A percentile compares a stretch with the other conserved stretches of the same genome.
phyloP scores from a whole-genome alignment of 345 rosid species.

The Pistacia integerrima region DNA sequence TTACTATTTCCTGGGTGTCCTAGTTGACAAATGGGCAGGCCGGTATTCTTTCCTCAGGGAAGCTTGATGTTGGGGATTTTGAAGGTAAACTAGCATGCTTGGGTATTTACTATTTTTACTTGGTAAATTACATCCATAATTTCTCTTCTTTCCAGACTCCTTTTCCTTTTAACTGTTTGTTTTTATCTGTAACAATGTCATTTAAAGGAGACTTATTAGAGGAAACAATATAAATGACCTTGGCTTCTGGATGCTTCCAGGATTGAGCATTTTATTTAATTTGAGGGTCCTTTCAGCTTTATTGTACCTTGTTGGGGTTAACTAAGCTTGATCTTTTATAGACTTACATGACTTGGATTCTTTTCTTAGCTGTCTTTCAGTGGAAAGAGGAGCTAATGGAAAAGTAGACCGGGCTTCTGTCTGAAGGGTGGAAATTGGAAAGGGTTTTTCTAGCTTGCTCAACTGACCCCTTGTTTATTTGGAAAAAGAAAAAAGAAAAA shows the following conservation, averaged over 20 bases:
- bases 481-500: background rate
- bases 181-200: background rate
- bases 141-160: background rate
- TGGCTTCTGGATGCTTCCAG: background rate
- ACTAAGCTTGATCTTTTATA: constrained; percentile 6
- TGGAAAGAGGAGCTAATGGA: background rate
- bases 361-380: background rate
- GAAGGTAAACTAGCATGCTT: background rate
- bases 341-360: background rate
- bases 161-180: background rate
- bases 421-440: constrained; percentile 1
- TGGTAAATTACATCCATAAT: background rate
- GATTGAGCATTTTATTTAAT: background rate
- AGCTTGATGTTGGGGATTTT: background rate
- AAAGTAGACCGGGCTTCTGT: background rate
- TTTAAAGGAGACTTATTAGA: background rate
- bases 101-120: background rate
- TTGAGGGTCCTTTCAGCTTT: background rate
- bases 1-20: background rate
- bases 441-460: background rate
- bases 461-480: background rate
- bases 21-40: background rate
- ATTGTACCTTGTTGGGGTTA: background rate
- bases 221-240: background rate
- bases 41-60: background rate